Percentiles rank a stretch among this genome's conserved stretches.
phyloP scores from a whole-genome alignment of 176 grass and related monocot species.

The Calamus simplicifolius region DNA sequence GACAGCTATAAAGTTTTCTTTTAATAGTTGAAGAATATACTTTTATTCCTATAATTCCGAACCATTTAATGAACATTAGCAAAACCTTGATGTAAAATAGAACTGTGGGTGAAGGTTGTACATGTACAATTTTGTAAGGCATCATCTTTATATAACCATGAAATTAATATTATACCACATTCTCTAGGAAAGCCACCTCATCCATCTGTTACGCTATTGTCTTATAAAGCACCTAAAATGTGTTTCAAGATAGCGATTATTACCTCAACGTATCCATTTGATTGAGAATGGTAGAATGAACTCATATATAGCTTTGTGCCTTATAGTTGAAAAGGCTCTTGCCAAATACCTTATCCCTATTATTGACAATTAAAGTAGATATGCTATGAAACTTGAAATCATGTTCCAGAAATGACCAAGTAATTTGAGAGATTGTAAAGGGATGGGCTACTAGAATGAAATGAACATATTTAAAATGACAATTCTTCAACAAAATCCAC shows the following conservation, averaged over 20 bases:
- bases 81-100: too few relatives aligned
- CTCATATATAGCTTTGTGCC: not conserved
- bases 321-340: not conserved
- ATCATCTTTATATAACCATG: not conserved
- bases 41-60: too few relatives aligned
- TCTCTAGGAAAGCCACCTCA: not conserved
- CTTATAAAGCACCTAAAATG: not conserved
- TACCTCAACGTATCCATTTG: not conserved
- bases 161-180: not conserved
- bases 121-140: not conserved
- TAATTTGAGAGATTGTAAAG: too few relatives aligned
- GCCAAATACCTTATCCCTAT: not conserved
- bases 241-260: not conserved
- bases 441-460: too few relatives aligned
- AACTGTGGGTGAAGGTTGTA: not conserved
- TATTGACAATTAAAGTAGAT: too few relatives aligned
- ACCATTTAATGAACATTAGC: too few relatives aligned
- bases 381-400: too few relatives aligned
- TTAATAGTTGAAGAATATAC: too few relatives aligned
- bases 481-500: not conserved
- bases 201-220: not conserved
- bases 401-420: too few relatives aligned
- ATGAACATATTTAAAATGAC: not conserved
- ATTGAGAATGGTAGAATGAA: not conserved
- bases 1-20: too few relatives aligned